Evolutionary conservation across 2,329 filamentous ascomycete species (phyloP).

Genomic region (Leptographium wingfieldii): DNA sequence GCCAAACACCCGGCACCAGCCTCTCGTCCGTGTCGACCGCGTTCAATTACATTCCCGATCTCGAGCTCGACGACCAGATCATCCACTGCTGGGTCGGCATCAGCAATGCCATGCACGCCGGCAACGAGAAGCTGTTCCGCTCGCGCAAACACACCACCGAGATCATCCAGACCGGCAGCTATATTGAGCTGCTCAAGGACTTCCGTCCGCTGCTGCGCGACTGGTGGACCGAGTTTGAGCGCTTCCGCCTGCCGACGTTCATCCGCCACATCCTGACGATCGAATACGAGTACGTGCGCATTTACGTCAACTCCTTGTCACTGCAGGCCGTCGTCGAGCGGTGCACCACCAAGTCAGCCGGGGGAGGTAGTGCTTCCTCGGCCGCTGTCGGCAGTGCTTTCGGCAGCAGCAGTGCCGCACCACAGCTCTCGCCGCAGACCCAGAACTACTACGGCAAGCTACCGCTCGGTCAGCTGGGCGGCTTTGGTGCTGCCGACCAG

Average conservation of each 20-base stretch:
- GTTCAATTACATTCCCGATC: constrained; percentile 54
- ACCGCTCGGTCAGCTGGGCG: constrained; percentile 50
- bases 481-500: constrained; percentile 53
- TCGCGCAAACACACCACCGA: constrained; percentile 80
- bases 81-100: constrained; percentile 90
- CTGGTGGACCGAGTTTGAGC: constrained; percentile 74
- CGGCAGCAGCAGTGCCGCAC: constrained; percentile 11
- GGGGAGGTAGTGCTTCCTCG: constrained; percentile 19
- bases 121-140: constrained; percentile 78
- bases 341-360: constrained; percentile 60
- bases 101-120: constrained; percentile 81
- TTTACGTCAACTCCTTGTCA: constrained; percentile 89
- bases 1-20: constrained; percentile 48
- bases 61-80: constrained; percentile 55
- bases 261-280: constrained; percentile 72
- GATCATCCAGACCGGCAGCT: constrained; percentile 75
- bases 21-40: constrained; percentile 41
- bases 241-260: constrained; percentile 54
- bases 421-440: constrained; percentile 45
- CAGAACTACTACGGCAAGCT: constrained; percentile 53
- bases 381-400: constrained; percentile 21
- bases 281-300: constrained; percentile 88
- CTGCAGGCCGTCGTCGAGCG: constrained; percentile 91
- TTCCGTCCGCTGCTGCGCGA: constrained; percentile 67
- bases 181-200: constrained; percentile 66